Conservation (phyloP, 2,329 filamentous ascomycete genomes). For the Claviceps paspali region DNA sequence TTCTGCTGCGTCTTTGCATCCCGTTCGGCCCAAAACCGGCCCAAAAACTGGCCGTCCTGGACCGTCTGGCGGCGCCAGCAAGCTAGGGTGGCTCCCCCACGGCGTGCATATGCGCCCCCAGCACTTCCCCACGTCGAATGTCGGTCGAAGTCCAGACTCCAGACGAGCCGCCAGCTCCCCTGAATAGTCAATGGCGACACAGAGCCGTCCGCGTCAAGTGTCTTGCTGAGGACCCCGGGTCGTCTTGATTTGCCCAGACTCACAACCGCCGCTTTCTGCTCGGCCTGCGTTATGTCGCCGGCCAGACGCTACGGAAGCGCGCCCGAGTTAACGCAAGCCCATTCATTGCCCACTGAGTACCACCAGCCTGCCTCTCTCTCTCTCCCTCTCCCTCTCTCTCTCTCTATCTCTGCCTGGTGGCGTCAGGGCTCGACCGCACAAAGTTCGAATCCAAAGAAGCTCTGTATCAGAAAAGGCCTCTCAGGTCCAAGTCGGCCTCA, state of each 20-base stretch:
- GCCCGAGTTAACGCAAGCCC: background rate
- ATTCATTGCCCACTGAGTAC: no score
- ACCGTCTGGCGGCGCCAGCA: background rate
- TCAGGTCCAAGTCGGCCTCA: background rate
- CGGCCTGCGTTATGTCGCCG: constrained; percentile 3
- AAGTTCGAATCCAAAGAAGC: no score
- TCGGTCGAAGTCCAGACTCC: constrained; percentile 1
- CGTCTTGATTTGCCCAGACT: constrained; percentile 6
- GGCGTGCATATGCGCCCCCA: constrained; percentile 3
- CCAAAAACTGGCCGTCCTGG: constrained; percentile 7
- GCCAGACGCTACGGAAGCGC: background rate
- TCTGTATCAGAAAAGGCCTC: background rate
- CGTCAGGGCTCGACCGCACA: background rate
- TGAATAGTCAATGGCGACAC: background rate
- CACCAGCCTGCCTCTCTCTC: no score
- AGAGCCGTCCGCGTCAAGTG: constrained; percentile 1
- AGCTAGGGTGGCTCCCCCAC: constrained; percentile 1
- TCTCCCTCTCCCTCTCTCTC: no score
- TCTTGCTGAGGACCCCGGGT: constrained; percentile 3
- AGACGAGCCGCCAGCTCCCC: constrained; percentile 1
- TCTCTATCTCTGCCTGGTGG: background rate
- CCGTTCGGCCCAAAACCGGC: background rate
- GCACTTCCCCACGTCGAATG: constrained; percentile 8
- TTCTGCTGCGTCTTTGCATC: no score
- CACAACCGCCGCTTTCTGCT: constrained; percentile 4